A percentile compares a stretch with the other conserved stretches of the same genome.
Conservation (phyloP, 805 yeast species). For the Candida loeiensis region DNA sequence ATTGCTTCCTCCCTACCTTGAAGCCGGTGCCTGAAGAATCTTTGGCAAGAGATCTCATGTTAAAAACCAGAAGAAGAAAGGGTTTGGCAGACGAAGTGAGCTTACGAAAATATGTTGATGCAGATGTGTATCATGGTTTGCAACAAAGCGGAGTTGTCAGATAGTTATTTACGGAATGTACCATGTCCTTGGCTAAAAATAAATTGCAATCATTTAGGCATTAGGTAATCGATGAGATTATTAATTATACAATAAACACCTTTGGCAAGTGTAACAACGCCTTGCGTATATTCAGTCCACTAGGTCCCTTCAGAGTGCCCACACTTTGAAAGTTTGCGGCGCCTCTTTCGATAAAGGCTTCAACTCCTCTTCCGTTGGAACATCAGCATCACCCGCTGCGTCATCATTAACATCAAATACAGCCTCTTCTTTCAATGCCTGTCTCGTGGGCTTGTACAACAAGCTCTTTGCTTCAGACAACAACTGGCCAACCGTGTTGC, state of each 20-base stretch:
- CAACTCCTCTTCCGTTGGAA: constrained; percentile 13
- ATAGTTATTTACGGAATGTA: no score
- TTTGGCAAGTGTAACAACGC: neutral
- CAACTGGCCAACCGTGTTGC: no score
- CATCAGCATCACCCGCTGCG: constrained; percentile 9
- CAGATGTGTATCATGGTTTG: constrained; percentile 52
- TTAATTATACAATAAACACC: neutral
- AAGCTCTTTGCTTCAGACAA: constrained; percentile 31
- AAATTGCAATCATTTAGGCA: no score
- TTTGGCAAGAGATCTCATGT: constrained; percentile 81
- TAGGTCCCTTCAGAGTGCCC: constrained; percentile 37
- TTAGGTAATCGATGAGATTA: neutral
- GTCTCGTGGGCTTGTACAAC: constrained; percentile 32
- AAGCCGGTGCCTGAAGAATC: constrained; percentile 69
- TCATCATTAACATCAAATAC: constrained; percentile 9
- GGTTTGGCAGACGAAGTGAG: constrained; percentile 69
- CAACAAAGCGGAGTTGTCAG: constrained; percentile 41
- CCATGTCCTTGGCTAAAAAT: no score
- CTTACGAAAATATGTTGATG: constrained; percentile 63
- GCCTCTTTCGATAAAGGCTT: constrained; percentile 39
- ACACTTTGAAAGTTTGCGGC: constrained; percentile 43
- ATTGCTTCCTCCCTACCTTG: constrained; percentile 60
- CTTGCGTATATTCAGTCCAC: no score
- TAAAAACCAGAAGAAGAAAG: constrained; percentile 85
- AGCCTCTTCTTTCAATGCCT: constrained; percentile 19